Evolutionary conservation across 768 basidiomycete species (phyloP), one percentile per base, ranked within the genome.

Genomic region (Artomyces pyxidatus): DNA sequence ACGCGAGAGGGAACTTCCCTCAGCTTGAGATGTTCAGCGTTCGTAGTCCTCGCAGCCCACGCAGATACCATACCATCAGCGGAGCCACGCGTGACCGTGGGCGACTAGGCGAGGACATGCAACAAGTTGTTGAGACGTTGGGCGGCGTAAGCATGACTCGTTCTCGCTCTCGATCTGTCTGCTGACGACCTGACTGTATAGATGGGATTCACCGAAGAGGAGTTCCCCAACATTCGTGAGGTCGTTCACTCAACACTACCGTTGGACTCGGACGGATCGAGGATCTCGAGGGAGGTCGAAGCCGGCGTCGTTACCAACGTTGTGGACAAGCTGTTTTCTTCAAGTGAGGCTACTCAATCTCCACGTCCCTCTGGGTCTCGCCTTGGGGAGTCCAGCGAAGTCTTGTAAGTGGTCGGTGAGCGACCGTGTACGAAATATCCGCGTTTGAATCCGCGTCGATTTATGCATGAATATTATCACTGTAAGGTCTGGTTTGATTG

Each of bases 141-240:
- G 74, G 75, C 47, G 85, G 84, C 60, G 84, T 87, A 63, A 44
- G 80, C 73, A 27, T 17, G n/a, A 9, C 27, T 45, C 49, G 30
- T 30, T 39, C 29, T 46, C 42, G 38, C 10, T 37, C 48, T 25
- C 22, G 42, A 39, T 10, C n/a, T 9, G 27, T 17, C 49, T 26
- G 41, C 12, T 10, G 16, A 25, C 25, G 17, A 58, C 47, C 41
- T 19, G 50, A 37, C 40, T 28, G 39, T 55, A 4, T 43, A 86
- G 83, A 86, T 86, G 84, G 84, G 84, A 17, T 84, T 86, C 52
- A 76, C 76, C 10, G 76, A 81, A 52, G 67, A 63, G 42, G 68
- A 71, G 7, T 71, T 78, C 60, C 78, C 82, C 30, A 68, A 68
- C 22, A 63, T 85, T 51, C 65, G 66, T 4, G 63, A 61, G 1